Evolutionary conservation across 1,284 basidiomycete species (phyloP), one percentile per base, ranked within the genome.

Genomic region (Crucibulum cyathiforme): DNA sequence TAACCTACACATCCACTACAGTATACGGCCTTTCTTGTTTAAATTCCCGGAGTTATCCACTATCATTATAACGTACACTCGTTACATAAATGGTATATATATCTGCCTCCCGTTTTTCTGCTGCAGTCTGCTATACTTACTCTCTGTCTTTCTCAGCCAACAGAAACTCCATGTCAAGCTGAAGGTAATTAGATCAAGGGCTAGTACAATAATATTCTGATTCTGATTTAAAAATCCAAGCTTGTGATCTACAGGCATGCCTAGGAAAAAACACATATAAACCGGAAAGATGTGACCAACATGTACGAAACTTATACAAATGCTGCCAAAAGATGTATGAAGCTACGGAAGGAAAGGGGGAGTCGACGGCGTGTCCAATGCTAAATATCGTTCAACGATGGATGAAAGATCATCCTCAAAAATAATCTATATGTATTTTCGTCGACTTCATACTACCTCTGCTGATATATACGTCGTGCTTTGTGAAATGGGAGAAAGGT

Each of bases 351-450:
- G 69, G 55, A 5, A 74, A 78, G 52, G 80, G 76, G 7, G 78
- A 84, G 61, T 88, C 88, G 5, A 85, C 85, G 0, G 86, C 88
- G 0, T 92, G 90, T 72, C 89, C 90, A 0, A 78, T 81, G 65
- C 79, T 78, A 36, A 74, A 63, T 37, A 84, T 86, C 4, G 79
- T 90, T 1, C 74, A 80, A 39, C 76, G 83, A 48, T 92, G 89
- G 90, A 66, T 90, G 24, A 85, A 84, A 66, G 77, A 76, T 57
- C 86, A 89, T 71, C 74, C 80, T n/a, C 53, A 60, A 24, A 64
- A 67, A 51, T 66, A 53, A 15, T 48, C 34, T 35, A 53, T 35
- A 7, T 38, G 51, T 43, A 2, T 43, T 13, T 43, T 43, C 3
- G 5, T 43, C 24, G 24, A 24, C 24, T 24, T 24, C 4, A 24